Percentiles rank a stretch among this genome's conserved stretches.
Conservation (phyloP, 2,329 filamentous ascomycete species). For the Beauveria pseudobassiana region DNA sequence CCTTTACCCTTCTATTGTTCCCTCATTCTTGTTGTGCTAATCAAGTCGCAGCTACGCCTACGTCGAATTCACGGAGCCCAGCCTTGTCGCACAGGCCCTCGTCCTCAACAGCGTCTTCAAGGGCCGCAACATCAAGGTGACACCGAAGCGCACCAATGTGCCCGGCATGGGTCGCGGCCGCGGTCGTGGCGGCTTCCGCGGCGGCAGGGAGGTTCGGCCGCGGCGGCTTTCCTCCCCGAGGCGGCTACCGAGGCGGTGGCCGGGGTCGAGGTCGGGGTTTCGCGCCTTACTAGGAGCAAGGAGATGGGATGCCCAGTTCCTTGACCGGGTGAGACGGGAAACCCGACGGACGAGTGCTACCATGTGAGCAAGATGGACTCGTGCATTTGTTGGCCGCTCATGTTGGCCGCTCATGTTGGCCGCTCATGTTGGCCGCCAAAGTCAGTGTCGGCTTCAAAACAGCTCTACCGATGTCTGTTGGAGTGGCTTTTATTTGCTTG, state of each 20-base stretch:
- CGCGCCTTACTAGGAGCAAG: constrained; percentile 52
- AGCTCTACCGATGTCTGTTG: neutral
- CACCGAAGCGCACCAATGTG: constrained; percentile 90
- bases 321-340: neutral
- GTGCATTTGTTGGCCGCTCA: neutral
- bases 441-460: neutral
- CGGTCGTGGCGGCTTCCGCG: constrained; percentile 47
- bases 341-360: neutral
- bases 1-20: neutral
- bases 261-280: constrained; percentile 58
- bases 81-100: constrained; percentile 83
- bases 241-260: constrained; percentile 61
- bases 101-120: constrained; percentile 95
- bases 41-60: constrained; percentile 73
- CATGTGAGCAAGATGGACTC: neutral
- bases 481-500: constrained; percentile 3
- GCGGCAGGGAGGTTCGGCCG: constrained; percentile 46
- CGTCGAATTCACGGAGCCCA: constrained; percentile 94
- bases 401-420: neutral
- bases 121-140: constrained; percentile 89
- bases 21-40: constrained; percentile 10
- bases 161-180: constrained; percentile 86
- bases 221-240: constrained; percentile 45
- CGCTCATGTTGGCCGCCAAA: neutral
- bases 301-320: constrained; percentile 15